Evolutionary conservation across 305 asterid genomes (phyloP).

Genomic region (Fraxinus angustifolia): DNA sequence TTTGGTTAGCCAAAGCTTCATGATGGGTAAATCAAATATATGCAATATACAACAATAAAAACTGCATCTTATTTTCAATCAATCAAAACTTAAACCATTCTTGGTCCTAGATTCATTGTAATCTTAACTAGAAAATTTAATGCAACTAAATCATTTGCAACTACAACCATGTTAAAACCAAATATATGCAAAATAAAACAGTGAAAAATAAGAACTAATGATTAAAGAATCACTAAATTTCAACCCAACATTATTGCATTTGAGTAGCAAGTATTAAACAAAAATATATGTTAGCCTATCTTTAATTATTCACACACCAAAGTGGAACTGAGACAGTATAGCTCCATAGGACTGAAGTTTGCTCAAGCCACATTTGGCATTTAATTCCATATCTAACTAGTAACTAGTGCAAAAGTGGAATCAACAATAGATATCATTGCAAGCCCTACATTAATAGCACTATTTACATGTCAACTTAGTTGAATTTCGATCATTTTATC

Average conservation of each 20-base stretch:
- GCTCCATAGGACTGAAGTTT: neutral
- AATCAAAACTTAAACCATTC: neutral
- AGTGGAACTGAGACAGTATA: neutral
- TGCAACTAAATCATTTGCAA: neutral
- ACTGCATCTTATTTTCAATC: neutral
- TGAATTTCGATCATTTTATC: neutral
- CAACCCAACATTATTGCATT: neutral
- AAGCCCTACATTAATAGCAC: neutral
- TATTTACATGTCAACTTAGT: neutral
- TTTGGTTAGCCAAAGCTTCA: neutral
- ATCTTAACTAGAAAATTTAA: neutral
- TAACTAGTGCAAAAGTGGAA: neutral
- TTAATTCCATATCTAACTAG: neutral
- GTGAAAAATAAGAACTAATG: neutral
- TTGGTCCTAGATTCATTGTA: neutral
- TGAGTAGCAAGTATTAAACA: neutral
- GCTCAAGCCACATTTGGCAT: neutral
- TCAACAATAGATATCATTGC: neutral
- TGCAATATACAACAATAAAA: neutral
- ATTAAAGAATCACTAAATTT: neutral
- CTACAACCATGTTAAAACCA: neutral
- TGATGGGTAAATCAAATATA: neutral
- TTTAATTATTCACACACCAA: neutral
- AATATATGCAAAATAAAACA: neutral
- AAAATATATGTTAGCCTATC: neutral